Evolutionary conservation across 441 rosid genomes (phyloP).

Genomic region (Rhodomyrtus psidioides): DNA sequence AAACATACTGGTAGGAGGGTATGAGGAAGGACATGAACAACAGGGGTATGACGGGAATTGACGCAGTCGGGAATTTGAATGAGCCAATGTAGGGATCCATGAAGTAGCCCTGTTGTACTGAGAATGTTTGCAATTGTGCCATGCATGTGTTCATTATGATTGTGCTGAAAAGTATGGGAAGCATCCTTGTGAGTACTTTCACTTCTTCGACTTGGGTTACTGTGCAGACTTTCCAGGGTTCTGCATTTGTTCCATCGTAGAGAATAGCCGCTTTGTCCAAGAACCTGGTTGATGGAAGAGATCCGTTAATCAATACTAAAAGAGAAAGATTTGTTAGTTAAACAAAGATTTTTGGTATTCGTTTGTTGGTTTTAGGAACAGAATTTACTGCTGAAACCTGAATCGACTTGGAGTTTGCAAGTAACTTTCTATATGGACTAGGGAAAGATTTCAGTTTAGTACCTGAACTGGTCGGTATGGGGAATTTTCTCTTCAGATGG

Average conservation of each 20-base stretch:
- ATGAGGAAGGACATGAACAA: neutral
- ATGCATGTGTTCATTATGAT: constrained; percentile 52
- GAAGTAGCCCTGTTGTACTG: constrained; percentile 22
- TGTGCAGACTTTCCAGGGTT: constrained; percentile 23
- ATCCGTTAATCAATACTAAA: neutral
- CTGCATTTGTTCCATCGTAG: neutral
- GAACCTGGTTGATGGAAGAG: constrained; percentile 14
- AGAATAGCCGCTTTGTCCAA: constrained; percentile 37
- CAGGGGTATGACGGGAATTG: neutral
- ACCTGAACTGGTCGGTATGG: neutral
- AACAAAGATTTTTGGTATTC: neutral
- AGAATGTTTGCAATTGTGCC: constrained; percentile 44
- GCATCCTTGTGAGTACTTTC: constrained; percentile 40
- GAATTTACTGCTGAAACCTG: neutral
- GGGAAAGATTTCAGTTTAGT: neutral
- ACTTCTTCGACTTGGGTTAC: constrained; percentile 59
- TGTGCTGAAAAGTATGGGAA: constrained; percentile 41
- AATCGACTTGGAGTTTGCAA: neutral
- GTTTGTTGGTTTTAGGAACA: neutral
- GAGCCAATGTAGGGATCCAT: constrained; percentile 18
- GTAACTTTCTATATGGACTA: neutral
- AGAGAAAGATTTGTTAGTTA: too few species aligned
- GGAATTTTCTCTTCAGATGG: neutral
- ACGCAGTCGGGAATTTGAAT: constrained; percentile 19
- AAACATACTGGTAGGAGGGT: neutral